phyloP scores from a whole-genome alignment of 2,329 filamentous ascomycete genomes.

The Hawksworthiomyces lignivorus region DNA sequence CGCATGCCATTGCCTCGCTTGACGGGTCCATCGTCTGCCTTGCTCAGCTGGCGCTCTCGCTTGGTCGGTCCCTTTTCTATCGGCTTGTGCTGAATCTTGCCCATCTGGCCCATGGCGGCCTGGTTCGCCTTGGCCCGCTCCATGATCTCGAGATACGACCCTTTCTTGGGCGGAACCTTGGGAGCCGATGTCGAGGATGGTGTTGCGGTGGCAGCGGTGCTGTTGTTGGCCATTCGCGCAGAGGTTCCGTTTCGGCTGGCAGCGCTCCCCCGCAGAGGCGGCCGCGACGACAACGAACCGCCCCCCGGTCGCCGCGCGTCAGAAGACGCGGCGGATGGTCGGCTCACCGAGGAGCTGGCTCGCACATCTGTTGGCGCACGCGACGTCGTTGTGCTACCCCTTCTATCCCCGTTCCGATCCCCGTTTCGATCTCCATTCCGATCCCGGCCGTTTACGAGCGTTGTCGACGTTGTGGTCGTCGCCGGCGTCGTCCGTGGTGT shows the following conservation, averaged over 20 bases:
- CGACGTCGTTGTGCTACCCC: too few relatives aligned
- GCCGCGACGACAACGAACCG: too few relatives aligned
- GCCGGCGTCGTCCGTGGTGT: constrained; percentile 25
- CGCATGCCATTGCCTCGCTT: constrained; percentile 4
- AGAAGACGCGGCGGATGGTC: constrained; percentile 3
- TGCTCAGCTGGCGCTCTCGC: constrained; percentile 41
- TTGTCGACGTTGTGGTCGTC: constrained; percentile 1
- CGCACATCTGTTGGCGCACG: not conserved
- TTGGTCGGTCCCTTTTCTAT: constrained; percentile 56
- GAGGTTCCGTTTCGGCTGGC: not conserved
- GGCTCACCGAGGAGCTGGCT: not conserved
- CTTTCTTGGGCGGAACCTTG: constrained; percentile 55
- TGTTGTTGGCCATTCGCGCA: constrained; percentile 16
- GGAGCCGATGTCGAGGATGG: constrained; percentile 11
- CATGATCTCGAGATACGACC: constrained; percentile 67
- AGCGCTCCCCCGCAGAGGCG: constrained; percentile 5
- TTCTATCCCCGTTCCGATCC: not conserved
- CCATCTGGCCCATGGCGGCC: constrained; percentile 51
- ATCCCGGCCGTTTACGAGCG: constrained; percentile 9
- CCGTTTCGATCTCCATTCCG: not conserved
- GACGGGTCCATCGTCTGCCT: constrained; percentile 32
- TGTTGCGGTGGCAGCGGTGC: too few relatives aligned
- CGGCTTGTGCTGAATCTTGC: constrained; percentile 68
- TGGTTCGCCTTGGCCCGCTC: constrained; percentile 63
- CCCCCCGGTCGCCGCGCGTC: too few relatives aligned